Evolutionary conservation across 306 rosid genomes (phyloP), one percentile per base, ranked within the genome.

Genomic region (Trifolium fragiferum): DNA sequence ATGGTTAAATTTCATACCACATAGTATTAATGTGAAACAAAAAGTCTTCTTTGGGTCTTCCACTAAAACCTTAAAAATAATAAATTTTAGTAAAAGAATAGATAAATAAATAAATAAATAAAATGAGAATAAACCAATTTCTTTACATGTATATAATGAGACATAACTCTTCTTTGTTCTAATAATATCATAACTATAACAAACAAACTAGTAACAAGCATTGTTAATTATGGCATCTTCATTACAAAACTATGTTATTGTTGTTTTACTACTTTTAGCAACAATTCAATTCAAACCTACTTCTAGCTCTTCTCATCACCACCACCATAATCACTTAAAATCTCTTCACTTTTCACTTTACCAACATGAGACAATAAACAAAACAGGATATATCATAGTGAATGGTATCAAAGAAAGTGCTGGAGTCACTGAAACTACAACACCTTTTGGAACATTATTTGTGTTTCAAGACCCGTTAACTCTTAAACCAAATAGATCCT

Each of bases 331-430:
- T 7, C 79, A 79, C 53, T 66, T 83, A 43, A 87, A 86, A 58
- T 84, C 96, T 66, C 81, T 90, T 69, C 96, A 87, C 73, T 87
- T 92, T 70, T 18, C 94, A 0, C 81, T 92, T 16, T 92, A 47
- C 25, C 94, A 89, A 73, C 98, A 90, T 0, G 94, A 90, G 62
- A 90, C 94, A 33, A 53, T 83, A 49, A 92, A 89, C 88, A 90
- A 76, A 84, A 92, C 94, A 13, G 94, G 90, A 0, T 90, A 86
- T 57, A 64, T 78, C 59, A 85, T 87, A 47, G 96, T 87, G 53
- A 72, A 73, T 2, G 98, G 98, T 0, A 70, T 88, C 10, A 38
- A 82, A 18, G 84, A 86, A 12, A 88, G 86, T 18, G 53, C 83
- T 1, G 81, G 63, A 16, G 38, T 64, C 3, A 72, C 85, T 54